Conservation (phyloP, 2,329 filamentous ascomycete species). For the Verticillium nubilum region DNA sequence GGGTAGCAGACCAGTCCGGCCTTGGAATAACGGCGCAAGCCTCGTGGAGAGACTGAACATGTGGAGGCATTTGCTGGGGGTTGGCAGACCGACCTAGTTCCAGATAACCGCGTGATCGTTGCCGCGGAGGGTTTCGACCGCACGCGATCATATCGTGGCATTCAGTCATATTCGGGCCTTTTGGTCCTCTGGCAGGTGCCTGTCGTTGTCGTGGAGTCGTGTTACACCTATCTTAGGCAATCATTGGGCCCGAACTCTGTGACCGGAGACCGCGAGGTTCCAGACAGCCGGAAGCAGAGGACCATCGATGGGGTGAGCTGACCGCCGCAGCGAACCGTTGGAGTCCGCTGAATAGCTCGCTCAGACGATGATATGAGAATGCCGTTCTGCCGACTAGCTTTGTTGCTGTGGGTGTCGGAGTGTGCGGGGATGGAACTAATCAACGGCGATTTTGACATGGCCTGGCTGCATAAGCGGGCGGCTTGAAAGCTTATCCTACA, state of each 20-base stretch:
- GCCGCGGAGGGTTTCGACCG: neutral
- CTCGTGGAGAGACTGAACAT: neutral
- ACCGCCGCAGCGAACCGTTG: neutral
- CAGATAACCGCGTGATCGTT: neutral
- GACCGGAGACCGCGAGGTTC: neutral
- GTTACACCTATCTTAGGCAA: neutral
- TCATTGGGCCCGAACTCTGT: neutral
- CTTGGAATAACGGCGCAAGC: neutral
- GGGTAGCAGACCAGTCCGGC: neutral
- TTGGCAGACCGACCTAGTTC: neutral
- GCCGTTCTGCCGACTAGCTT: neutral
- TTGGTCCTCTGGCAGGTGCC: neutral
- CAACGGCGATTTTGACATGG: neutral
- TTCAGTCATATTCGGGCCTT: neutral
- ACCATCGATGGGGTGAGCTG: neutral
- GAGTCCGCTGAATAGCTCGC: neutral
- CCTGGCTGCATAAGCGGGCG: neutral
- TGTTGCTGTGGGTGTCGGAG: neutral
- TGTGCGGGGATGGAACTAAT: neutral
- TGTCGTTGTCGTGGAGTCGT: neutral
- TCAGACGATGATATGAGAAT: neutral
- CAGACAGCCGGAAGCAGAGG: neutral
- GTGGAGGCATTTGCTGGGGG: neutral
- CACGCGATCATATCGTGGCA: neutral
- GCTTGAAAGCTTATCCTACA: neutral